These are phyloP conservation scores for Rhodotorula graminis DNA, from an alignment of 768 basidiomycete genomes.

Conservation along the genomic window DNA sequence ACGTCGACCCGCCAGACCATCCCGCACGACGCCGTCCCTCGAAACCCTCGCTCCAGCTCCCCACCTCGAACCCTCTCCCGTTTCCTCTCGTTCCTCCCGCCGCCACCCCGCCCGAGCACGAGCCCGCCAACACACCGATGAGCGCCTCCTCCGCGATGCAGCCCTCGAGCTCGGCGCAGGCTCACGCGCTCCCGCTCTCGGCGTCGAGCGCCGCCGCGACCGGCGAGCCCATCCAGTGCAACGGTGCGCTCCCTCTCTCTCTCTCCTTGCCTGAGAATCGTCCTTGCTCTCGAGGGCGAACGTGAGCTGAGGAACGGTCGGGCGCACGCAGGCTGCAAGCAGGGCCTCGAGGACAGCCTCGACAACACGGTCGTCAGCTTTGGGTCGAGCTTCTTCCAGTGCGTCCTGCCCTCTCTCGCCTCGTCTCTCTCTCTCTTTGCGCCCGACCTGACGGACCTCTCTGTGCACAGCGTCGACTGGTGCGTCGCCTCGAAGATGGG, in stretches of 20 bases:
- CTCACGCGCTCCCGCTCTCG: background rate
- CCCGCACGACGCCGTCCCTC: too few species aligned
- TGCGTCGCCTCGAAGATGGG: background rate
- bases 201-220: background rate
- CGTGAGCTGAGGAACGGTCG: background rate
- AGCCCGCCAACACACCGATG: too few species aligned
- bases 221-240: background rate
- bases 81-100: too few species aligned
- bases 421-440: background rate
- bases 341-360: conserved; percentile 27
- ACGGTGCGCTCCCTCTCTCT: background rate
- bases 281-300: background rate
- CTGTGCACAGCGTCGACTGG: background rate
- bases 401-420: background rate
- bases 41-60: too few species aligned
- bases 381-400: conserved; percentile 35
- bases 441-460: background rate
- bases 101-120: too few species aligned
- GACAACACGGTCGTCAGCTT: conserved; percentile 35
- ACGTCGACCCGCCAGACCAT: too few species aligned
- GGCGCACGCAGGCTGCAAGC: conserved; percentile 19
- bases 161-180: background rate
- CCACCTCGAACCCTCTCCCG: too few species aligned
- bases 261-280: background rate
- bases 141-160: background rate